A percentile compares a stretch with the other conserved stretches of the same genome.
phyloP scores from a whole-genome alignment of 257 asterid species.

The Capsicum chinense region DNA sequence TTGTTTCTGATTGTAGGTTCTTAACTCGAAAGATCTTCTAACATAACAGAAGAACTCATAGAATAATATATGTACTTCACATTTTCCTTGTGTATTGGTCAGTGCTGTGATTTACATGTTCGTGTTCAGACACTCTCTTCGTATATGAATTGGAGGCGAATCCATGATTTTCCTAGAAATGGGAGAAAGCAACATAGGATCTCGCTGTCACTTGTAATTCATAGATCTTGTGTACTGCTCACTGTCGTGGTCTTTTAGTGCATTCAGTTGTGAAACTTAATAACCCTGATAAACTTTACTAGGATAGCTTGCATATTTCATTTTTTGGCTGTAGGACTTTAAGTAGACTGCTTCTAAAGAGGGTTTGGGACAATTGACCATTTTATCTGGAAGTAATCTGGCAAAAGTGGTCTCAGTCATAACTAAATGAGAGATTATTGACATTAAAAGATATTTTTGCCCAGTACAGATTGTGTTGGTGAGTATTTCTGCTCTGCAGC shows the following conservation, averaged over 20 bases:
- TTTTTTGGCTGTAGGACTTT: constrained; percentile 4
- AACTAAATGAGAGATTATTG: background rate
- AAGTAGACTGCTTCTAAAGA: background rate
- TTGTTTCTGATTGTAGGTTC: background rate
- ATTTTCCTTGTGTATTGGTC: background rate
- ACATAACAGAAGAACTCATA: constrained; percentile 9
- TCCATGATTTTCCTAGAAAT: constrained; percentile 7
- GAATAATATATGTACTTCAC: background rate
- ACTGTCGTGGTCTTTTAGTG: background rate
- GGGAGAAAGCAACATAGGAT: background rate
- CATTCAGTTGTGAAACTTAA: background rate
- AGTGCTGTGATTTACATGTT: background rate
- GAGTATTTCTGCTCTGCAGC: background rate
- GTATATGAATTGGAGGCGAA: background rate
- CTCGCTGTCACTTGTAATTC: background rate
- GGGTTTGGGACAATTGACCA: constrained; percentile 14
- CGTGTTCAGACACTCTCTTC: background rate
- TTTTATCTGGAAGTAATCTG: background rate
- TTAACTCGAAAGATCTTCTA: background rate
- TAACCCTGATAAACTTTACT: background rate
- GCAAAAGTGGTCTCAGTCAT: background rate
- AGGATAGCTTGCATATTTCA: background rate
- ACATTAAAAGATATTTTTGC: background rate
- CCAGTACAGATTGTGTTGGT: background rate
- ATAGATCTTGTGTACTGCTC: background rate